A percentile compares a stretch with the other conserved stretches of the same genome.
These are phyloP conservation scores for Dinochytrium kinnereticum DNA, from an alignment of 371 early-diverging fungal genomes.

Conservation along the genomic window DNA sequence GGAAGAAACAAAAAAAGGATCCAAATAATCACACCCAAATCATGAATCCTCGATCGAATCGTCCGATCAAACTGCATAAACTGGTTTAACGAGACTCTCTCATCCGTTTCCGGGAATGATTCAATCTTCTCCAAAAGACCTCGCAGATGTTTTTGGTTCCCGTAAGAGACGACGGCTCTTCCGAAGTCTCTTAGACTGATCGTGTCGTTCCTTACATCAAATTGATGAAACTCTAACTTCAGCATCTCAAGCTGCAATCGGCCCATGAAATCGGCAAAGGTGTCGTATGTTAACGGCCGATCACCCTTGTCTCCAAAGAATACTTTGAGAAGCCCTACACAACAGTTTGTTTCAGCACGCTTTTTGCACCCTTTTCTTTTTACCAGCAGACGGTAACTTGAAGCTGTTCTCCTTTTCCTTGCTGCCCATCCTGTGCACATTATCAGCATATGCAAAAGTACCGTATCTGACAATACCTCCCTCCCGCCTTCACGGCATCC, in stretches of 20 bases:
- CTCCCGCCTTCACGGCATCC: slow-evolving; percentile 11
- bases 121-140: slow-evolving; percentile 14
- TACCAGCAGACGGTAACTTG: slow-evolving; percentile 26
- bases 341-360: neutral
- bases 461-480: slow-evolving; percentile 5
- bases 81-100: slow-evolving; percentile 36
- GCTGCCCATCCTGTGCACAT: slow-evolving; percentile 15
- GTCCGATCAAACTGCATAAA: slow-evolving; percentile 36
- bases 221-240: slow-evolving; percentile 43
- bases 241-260: slow-evolving; percentile 39
- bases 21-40: slow-evolving; percentile 20
- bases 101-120: slow-evolving; percentile 16
- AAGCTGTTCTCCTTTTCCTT: slow-evolving; percentile 4
- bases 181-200: slow-evolving; percentile 41
- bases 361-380: neutral
- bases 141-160: slow-evolving; percentile 18
- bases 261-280: slow-evolving; percentile 39
- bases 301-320: slow-evolving; percentile 41
- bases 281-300: slow-evolving; percentile 26
- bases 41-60: slow-evolving; percentile 32
- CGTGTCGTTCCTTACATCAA: slow-evolving; percentile 23
- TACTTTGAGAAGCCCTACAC: slow-evolving; percentile 1
- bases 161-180: slow-evolving; percentile 26
- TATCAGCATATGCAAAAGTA: neutral
- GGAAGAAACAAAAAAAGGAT: neutral